Conservation (phyloP, 495 filamentous ascomycete species). For the Aspergillus indologenus region DNA sequence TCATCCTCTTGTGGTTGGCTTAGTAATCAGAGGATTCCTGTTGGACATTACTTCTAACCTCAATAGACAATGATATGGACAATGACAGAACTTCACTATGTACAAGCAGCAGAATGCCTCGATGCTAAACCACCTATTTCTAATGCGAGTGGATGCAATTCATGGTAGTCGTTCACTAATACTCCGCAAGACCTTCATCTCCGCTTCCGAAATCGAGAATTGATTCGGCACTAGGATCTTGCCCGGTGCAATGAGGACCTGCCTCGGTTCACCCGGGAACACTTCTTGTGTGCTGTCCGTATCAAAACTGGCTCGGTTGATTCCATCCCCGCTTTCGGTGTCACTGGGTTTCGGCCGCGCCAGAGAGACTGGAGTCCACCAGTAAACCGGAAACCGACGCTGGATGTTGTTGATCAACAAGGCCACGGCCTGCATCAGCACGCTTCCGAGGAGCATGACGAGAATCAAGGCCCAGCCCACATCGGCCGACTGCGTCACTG, state of each 20-base stretch:
- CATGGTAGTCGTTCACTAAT: conserved; percentile 32
- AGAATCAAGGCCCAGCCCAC: conserved; percentile 75
- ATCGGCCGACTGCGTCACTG: conserved; percentile 57
- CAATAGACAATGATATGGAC: not conserved
- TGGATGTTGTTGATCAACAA: conserved; percentile 74
- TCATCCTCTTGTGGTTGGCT: not conserved
- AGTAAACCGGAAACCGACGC: conserved; percentile 73
- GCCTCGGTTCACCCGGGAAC: conserved; percentile 25
- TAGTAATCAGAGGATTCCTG: not conserved
- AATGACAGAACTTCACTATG: not conserved
- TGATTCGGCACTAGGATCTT: conserved; percentile 35
- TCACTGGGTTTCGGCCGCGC: conserved; percentile 19
- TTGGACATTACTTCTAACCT: conserved; percentile 1
- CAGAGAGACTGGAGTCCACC: conserved; percentile 52
- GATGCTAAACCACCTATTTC: not conserved
- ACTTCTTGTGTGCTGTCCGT: conserved; percentile 29
- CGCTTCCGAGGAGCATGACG: conserved; percentile 61
- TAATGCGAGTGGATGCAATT: no score
- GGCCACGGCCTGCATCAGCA: conserved; percentile 63
- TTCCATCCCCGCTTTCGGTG: conserved; percentile 17
- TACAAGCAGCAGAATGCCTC: not conserved
- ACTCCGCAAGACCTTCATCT: conserved; percentile 29
- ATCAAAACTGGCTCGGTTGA: conserved; percentile 16
- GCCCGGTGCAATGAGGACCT: conserved; percentile 31
- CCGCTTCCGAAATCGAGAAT: conserved; percentile 31